phyloP scores from a whole-genome alignment of 176 grass and related monocot species.

The Saccharum spontaneum region DNA sequence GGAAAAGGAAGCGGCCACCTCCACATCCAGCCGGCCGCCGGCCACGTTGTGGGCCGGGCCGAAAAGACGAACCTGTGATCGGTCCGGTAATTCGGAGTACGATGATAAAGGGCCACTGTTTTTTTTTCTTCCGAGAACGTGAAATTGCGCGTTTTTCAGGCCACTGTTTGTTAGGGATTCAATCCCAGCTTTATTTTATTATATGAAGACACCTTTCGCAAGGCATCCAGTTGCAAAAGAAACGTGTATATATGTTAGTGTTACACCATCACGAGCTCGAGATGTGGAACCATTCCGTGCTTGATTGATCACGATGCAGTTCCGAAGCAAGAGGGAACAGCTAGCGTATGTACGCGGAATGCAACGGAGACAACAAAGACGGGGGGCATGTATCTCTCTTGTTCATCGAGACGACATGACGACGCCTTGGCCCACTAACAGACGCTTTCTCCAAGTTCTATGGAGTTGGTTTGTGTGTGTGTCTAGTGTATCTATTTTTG shows the following conservation, averaged over 20 bases:
- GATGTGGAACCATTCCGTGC: background rate
- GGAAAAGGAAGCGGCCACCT: constrained; percentile 33
- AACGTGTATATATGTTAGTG: background rate
- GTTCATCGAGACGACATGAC: background rate
- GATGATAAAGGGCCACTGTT: too few relatives aligned
- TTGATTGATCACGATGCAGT: background rate
- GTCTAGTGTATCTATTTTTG: background rate
- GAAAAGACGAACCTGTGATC: background rate
- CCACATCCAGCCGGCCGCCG: background rate
- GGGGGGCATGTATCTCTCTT: background rate
- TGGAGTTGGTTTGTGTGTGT: background rate
- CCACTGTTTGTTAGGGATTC: too few relatives aligned
- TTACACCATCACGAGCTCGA: background rate
- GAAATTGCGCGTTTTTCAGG: too few relatives aligned
- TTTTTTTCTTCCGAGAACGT: too few relatives aligned
- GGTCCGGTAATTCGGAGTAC: too few relatives aligned
- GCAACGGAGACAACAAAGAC: background rate
- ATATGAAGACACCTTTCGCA: background rate
- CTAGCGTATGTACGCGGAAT: background rate
- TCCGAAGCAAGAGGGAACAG: background rate
- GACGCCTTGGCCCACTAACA: background rate
- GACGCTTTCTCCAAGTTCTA: background rate
- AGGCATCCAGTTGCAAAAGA: background rate
- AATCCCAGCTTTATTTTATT: too few relatives aligned
- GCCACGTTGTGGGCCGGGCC: background rate